A percentile compares a stretch with the other conserved stretches of the same genome.
Conservation (phyloP, 192 early-diverging fungal species). For the Linnemannia elongata region DNA sequence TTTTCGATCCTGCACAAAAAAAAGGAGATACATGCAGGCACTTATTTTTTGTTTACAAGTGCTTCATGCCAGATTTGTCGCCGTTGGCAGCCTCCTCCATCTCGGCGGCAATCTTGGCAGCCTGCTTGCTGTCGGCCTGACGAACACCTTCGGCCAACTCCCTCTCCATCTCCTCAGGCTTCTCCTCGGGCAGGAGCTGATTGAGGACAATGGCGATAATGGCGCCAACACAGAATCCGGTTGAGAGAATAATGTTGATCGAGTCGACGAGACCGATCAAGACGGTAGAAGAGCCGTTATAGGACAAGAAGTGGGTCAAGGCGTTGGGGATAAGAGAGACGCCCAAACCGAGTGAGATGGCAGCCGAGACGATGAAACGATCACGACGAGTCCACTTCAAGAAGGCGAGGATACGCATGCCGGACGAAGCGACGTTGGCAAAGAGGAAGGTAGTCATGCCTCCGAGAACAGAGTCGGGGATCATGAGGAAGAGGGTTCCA, state of each 20-base stretch:
- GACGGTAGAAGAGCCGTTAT: constrained; percentile 34
- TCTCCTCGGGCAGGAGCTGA: constrained; percentile 54
- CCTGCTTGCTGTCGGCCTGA: constrained; percentile 37
- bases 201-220: constrained; percentile 60
- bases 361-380: constrained; percentile 63
- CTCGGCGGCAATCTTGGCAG: constrained; percentile 49
- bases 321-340: constrained; percentile 59
- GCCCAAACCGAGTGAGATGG: constrained; percentile 63
- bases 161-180: constrained; percentile 26
- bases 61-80: constrained; percentile 41
- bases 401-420: constrained; percentile 68
- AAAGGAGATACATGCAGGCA: too few species aligned
- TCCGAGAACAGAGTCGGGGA: constrained; percentile 64
- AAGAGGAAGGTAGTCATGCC: constrained; percentile 70
- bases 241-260: constrained; percentile 57
- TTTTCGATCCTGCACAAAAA: too few species aligned
- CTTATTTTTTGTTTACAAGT: constrained; percentile 10
- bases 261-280: constrained; percentile 58
- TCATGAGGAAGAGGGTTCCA: constrained; percentile 60
- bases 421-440: constrained; percentile 64
- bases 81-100: constrained; percentile 51
- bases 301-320: constrained; percentile 44
- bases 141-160: constrained; percentile 28
- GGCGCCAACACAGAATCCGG: constrained; percentile 60
- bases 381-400: constrained; percentile 66